These are phyloP conservation scores for Pterocarpus santalinus DNA, from an alignment of 306 rosid genomes.

Conservation along the genomic window DNA sequence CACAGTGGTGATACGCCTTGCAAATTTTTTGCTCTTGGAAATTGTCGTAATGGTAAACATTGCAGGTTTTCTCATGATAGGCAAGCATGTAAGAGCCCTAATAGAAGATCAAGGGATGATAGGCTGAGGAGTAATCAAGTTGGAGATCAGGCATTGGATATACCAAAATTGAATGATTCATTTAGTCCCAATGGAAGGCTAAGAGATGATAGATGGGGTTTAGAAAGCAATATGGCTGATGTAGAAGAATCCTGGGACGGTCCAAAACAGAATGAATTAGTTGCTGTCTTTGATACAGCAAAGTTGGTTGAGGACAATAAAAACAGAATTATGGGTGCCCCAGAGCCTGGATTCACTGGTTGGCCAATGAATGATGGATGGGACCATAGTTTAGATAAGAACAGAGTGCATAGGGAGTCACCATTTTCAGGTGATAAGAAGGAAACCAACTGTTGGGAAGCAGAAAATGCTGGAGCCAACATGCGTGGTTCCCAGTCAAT, in stretches of 20 bases:
- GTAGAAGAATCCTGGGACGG: slow-evolving; percentile 59
- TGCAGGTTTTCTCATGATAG: slow-evolving; percentile 92
- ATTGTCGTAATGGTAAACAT: slow-evolving; percentile 83
- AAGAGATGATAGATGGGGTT: slow-evolving; percentile 63
- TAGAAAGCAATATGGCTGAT: slow-evolving; percentile 55
- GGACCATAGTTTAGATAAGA: slow-evolving; percentile 60
- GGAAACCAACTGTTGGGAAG: slow-evolving; percentile 59
- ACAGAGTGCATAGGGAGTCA: slow-evolving; percentile 53
- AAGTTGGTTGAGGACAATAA: slow-evolving; percentile 58
- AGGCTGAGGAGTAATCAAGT: slow-evolving; percentile 59
- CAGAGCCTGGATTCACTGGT: slow-evolving; percentile 53
- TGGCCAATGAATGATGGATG: slow-evolving; percentile 64
- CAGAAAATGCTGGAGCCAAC: slow-evolving; percentile 55
- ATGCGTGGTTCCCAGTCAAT: slow-evolving; percentile 54
- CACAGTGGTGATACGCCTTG: slow-evolving; percentile 72
- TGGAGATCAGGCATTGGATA: slow-evolving; percentile 60
- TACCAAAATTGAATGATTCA: slow-evolving; percentile 60
- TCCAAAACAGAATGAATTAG: slow-evolving; percentile 58
- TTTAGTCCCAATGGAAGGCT: slow-evolving; percentile 68
- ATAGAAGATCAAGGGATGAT: slow-evolving; percentile 69
- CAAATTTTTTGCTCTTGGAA: slow-evolving; percentile 83
- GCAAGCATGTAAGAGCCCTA: slow-evolving; percentile 66
- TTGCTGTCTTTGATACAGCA: slow-evolving; percentile 47
- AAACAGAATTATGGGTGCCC: slow-evolving; percentile 47
- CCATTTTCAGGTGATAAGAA: slow-evolving; percentile 60